A percentile compares a stretch with the other conserved stretches of the same genome.
phyloP scores from a whole-genome alignment of 1,284 basidiomycete species.

The Boletellus deceptivus region DNA sequence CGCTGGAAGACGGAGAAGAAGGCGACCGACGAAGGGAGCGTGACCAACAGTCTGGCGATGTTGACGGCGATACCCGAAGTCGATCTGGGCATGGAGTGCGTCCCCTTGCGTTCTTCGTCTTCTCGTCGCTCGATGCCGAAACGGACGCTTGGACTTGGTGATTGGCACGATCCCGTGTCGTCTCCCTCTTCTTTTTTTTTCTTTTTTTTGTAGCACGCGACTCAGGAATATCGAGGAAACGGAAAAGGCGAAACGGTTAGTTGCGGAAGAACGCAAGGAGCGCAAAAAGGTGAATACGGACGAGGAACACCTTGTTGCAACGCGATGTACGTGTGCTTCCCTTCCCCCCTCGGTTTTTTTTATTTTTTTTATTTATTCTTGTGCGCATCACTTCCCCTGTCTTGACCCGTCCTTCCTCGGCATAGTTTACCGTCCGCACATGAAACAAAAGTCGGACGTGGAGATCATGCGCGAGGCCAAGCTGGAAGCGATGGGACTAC shows the following conservation, averaged over 20 bases:
- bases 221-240: slow-evolving; percentile 96
- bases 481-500: slow-evolving; percentile 76
- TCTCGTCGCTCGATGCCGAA: too few species aligned
- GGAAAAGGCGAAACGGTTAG: slow-evolving; percentile 87
- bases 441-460: slow-evolving; percentile 78
- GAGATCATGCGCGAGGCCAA: slow-evolving; percentile 85
- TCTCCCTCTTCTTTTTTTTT: neutral
- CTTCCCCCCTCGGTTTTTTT: too few species aligned
- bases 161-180: neutral
- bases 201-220: slow-evolving; percentile 56
- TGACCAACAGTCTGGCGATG: slow-evolving; percentile 92
- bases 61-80: slow-evolving; percentile 95
- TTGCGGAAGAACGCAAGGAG: slow-evolving; percentile 71
- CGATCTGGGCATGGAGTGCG: slow-evolving; percentile 96
- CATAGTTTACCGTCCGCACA: slow-evolving; percentile 79
- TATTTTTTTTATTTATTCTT: too few species aligned
- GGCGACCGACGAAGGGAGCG: slow-evolving; percentile 80
- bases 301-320: slow-evolving; percentile 76
- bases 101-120: too few species aligned
- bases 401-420: too few species aligned
- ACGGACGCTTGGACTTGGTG: too few species aligned
- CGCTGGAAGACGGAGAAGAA: slow-evolving; percentile 62
- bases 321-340: slow-evolving; percentile 64
- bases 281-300: slow-evolving; percentile 57
- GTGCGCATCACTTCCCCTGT: too few species aligned